Conservation (phyloP, 495 filamentous ascomycete genomes). For the Xylaria longipes region DNA sequence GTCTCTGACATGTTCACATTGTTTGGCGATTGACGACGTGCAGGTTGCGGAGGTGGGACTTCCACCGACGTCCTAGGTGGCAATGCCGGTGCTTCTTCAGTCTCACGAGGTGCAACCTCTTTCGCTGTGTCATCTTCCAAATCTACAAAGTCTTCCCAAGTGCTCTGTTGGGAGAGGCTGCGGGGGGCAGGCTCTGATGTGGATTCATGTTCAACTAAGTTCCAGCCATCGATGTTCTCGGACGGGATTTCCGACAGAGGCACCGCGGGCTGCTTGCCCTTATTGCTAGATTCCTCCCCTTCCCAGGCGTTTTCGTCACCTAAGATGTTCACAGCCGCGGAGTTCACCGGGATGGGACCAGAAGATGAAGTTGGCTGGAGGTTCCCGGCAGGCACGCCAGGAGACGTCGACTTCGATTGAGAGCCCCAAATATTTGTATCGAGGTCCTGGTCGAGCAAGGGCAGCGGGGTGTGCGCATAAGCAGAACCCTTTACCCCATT, state of each 20-base stretch:
- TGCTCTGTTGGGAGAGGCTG: slow-evolving; percentile 42
- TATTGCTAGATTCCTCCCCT: slow-evolving; percentile 42
- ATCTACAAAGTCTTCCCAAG: slow-evolving; percentile 48
- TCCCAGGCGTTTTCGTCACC: slow-evolving; percentile 55
- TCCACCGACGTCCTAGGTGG: slow-evolving; percentile 46
- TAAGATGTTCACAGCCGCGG: slow-evolving; percentile 28
- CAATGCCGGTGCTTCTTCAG: slow-evolving; percentile 41
- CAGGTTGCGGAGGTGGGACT: slow-evolving; percentile 41
- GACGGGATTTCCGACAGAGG: slow-evolving; percentile 31
- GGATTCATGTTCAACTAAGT: slow-evolving; percentile 53
- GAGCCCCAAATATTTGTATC: slow-evolving; percentile 46
- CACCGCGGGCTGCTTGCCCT: slow-evolving; percentile 41
- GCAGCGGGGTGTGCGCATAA: slow-evolving; percentile 28
- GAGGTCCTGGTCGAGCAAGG: slow-evolving; percentile 39
- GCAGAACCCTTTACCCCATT: slow-evolving; percentile 28
- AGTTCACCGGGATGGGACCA: background rate
- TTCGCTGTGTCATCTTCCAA: slow-evolving; percentile 37
- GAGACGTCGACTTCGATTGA: slow-evolving; percentile 39
- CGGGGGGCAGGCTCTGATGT: slow-evolving; percentile 33
- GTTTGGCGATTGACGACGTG: slow-evolving; percentile 39
- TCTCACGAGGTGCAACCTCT: slow-evolving; percentile 32
- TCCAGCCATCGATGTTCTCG: slow-evolving; percentile 52
- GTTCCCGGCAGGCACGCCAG: slow-evolving; percentile 27
- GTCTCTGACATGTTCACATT: slow-evolving; percentile 50
- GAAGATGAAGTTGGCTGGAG: background rate